These are phyloP conservation scores for Dactylellina drechsleri DNA, from an alignment of 2,329 filamentous ascomycete genomes.

Conservation along the genomic window DNA sequence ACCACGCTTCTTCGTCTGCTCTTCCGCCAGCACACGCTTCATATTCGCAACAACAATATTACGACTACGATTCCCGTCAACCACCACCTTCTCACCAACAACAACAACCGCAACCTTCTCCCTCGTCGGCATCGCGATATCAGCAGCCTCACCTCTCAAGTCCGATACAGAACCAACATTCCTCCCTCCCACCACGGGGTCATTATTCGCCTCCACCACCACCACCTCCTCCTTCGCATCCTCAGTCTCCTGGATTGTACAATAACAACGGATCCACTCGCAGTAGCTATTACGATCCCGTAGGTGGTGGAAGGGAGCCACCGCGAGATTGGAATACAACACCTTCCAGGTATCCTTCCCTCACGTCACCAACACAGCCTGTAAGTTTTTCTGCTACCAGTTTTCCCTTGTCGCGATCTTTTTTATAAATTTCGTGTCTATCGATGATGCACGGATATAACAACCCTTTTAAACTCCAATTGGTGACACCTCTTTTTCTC, in stretches of 20 bases:
- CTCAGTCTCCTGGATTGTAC: constrained; percentile 60
- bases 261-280: constrained; percentile 59
- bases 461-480: constrained; percentile 13
- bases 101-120: constrained; percentile 13
- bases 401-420: constrained; percentile 16
- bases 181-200: constrained; percentile 29
- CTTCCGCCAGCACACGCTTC: constrained; percentile 48
- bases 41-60: constrained; percentile 15
- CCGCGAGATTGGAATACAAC: constrained; percentile 48
- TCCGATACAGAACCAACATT: constrained; percentile 44
- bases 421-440: not conserved
- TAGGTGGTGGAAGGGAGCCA: constrained; percentile 47
- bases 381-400: constrained; percentile 16
- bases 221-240: constrained; percentile 52
- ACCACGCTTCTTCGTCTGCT: constrained; percentile 17
- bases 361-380: constrained; percentile 48
- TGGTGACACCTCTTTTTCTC: not conserved
- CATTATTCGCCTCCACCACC: constrained; percentile 55
- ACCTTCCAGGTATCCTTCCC: constrained; percentile 41
- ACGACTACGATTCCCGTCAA: constrained; percentile 45
- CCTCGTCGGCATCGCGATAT: constrained; percentile 45
- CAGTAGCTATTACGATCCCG: constrained; percentile 53
- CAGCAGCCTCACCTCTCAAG: constrained; percentile 36
- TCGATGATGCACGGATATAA: constrained; percentile 12
- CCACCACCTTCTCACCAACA: constrained; percentile 15